These are phyloP conservation scores for Isatis tinctoria DNA, from an alignment of 345 rosid species.

Conservation along the genomic window DNA sequence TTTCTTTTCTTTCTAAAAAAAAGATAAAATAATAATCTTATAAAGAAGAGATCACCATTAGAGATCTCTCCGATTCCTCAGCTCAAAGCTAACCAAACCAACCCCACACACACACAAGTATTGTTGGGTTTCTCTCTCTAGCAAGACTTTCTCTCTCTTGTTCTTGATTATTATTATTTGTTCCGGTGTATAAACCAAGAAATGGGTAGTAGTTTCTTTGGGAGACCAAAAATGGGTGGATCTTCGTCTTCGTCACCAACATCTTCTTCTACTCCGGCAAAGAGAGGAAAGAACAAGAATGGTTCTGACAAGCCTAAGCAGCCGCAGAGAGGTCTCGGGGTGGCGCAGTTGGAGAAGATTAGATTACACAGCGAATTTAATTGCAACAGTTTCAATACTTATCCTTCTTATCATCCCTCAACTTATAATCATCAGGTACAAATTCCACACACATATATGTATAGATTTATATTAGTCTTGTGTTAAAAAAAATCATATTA, in stretches of 20 bases:
- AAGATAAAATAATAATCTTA: slow-evolving; percentile 16
- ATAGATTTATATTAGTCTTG: too few species aligned
- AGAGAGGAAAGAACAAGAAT: slow-evolving; percentile 74
- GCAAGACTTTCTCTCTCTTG: slow-evolving; percentile 20
- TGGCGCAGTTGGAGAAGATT: slow-evolving; percentile 91
- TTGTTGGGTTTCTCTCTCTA: slow-evolving; percentile 21
- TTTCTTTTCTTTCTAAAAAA: neutral
- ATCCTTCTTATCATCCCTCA: slow-evolving; percentile 46
- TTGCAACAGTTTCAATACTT: slow-evolving; percentile 28
- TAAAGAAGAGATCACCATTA: slow-evolving; percentile 26
- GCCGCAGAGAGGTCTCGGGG: slow-evolving; percentile 98
- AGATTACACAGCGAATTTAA: slow-evolving; percentile 62
- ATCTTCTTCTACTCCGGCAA: slow-evolving; percentile 45
- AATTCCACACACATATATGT: neutral
- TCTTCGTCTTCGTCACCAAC: slow-evolving; percentile 26
- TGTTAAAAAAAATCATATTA: too few species aligned
- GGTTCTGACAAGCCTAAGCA: slow-evolving; percentile 78
- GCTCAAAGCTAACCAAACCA: slow-evolving; percentile 21
- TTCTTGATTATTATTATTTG: slow-evolving; percentile 5
- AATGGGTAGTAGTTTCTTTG: slow-evolving; percentile 77
- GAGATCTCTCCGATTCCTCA: slow-evolving; percentile 51
- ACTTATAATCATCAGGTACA: slow-evolving; percentile 62
- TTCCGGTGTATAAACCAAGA: slow-evolving; percentile 9
- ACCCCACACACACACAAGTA: slow-evolving; percentile 23
- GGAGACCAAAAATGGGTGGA: slow-evolving; percentile 57